These are phyloP conservation scores for Scytalidium sp. DNA, from an alignment of 2,329 filamentous ascomycete genomes.

Conservation along the genomic window DNA sequence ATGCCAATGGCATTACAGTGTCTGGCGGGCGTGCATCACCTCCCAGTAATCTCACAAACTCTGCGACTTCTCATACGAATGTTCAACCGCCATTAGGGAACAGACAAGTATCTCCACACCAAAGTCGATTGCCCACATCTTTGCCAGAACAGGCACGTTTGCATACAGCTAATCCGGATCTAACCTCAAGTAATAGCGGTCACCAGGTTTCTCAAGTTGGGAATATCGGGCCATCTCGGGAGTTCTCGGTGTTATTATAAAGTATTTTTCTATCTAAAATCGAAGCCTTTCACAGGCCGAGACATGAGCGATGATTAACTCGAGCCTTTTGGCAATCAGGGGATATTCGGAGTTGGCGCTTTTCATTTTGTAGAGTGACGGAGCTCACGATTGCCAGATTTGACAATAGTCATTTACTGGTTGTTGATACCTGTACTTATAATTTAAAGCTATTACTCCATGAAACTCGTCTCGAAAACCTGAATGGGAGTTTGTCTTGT, in stretches of 20 bases:
- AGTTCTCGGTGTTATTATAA: not conserved
- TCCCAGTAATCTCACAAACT: slow-evolving; percentile 26
- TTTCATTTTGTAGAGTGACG: slow-evolving; percentile 15
- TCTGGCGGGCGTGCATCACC: slow-evolving; percentile 24
- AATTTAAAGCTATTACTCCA: slow-evolving; percentile 18
- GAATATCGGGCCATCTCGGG: not conserved
- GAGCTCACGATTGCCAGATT: slow-evolving; percentile 11
- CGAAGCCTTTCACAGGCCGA: not conserved
- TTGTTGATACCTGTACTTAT: slow-evolving; percentile 18
- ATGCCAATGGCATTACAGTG: slow-evolving; percentile 20
- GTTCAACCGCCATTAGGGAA: slow-evolving; percentile 28
- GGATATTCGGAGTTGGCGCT: not conserved
- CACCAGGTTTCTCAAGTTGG: not conserved
- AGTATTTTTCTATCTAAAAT: not conserved
- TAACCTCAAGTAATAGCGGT: not conserved
- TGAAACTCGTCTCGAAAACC: not conserved
- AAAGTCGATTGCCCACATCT: slow-evolving; percentile 15
- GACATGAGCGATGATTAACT: not conserved
- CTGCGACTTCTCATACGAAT: slow-evolving; percentile 22
- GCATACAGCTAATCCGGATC: not conserved
- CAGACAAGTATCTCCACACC: slow-evolving; percentile 27
- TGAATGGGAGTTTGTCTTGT: not conserved
- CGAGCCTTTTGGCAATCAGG: not conserved
- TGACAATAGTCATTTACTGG: slow-evolving; percentile 8
- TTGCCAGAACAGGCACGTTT: slow-evolving; percentile 11